A percentile compares a stretch with the other conserved stretches of the same genome.
Conservation (phyloP, 75 land plant species). For the Selaginella tamariscina region DNA sequence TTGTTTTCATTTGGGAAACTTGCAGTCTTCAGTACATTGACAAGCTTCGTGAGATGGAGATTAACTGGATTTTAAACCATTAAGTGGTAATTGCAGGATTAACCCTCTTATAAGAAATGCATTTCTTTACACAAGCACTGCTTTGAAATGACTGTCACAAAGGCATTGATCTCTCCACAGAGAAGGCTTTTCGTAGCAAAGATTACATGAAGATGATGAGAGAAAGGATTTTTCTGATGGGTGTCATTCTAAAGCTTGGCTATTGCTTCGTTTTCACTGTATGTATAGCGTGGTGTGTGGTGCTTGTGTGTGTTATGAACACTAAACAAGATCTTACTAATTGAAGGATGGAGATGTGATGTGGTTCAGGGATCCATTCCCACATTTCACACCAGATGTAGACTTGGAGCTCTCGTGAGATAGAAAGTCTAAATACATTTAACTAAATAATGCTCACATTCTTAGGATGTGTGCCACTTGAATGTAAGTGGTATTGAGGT, state of each 20-base stretch:
- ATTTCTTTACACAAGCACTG: not conserved
- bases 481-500: too few species aligned
- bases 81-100: not conserved
- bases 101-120: not conserved
- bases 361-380: conserved; percentile 10
- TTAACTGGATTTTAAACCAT: not conserved
- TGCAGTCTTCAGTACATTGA: not conserved
- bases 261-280: conserved; percentile 7
- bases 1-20: not conserved
- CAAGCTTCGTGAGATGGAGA: not conserved
- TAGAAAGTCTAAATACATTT: too few species aligned
- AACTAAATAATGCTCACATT: too few species aligned
- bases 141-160: not conserved
- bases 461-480: too few species aligned
- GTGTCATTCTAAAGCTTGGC: not conserved
- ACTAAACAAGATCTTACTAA: too few species aligned
- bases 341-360: conserved; percentile 9
- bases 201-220: conserved; percentile 7
- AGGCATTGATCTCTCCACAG: conserved; percentile 2
- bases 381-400: not conserved
- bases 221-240: not conserved
- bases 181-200: not conserved
- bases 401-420: conserved; percentile 1
- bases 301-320: too few species aligned
- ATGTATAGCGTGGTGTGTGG: too few species aligned